These are phyloP conservation scores for Knoxdaviesia proteae DNA, from an alignment of 2,329 filamentous ascomycete genomes.

Conservation along the genomic window DNA sequence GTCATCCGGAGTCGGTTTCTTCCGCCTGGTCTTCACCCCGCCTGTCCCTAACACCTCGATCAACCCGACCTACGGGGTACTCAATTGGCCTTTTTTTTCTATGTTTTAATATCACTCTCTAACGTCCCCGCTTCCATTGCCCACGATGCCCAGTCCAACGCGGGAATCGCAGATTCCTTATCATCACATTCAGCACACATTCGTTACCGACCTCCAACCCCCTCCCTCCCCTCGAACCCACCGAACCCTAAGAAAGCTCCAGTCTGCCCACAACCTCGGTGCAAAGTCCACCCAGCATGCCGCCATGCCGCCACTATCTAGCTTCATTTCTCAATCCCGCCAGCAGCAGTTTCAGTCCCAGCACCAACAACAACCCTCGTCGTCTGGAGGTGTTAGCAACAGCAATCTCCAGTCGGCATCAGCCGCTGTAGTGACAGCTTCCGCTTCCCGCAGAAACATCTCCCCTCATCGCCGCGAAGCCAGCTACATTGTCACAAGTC, in stretches of 20 bases:
- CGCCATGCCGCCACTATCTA: no score
- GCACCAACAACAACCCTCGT: constrained; percentile 5
- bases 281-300: constrained; percentile 20
- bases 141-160: constrained; percentile 1
- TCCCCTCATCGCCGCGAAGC: constrained; percentile 4
- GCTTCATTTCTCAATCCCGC: constrained; percentile 23
- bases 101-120: background rate
- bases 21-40: no score
- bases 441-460: constrained; percentile 3
- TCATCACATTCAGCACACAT: background rate
- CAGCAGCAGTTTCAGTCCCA: constrained; percentile 30
- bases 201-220: constrained; percentile 23
- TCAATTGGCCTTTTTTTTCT: constrained; percentile 1
- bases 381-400: constrained; percentile 10
- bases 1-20: no score
- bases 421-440: constrained; percentile 1
- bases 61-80: background rate
- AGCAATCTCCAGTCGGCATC: constrained; percentile 10
- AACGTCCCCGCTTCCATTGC: background rate
- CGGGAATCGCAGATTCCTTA: background rate
- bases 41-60: no score
- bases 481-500: background rate
- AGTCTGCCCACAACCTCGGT: constrained; percentile 53
- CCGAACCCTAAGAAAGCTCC: constrained; percentile 49
- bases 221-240: constrained; percentile 43